Evolutionary conservation across 176 grass and related monocot genomes (phyloP).

Genomic region (Cenchrus americanus): DNA sequence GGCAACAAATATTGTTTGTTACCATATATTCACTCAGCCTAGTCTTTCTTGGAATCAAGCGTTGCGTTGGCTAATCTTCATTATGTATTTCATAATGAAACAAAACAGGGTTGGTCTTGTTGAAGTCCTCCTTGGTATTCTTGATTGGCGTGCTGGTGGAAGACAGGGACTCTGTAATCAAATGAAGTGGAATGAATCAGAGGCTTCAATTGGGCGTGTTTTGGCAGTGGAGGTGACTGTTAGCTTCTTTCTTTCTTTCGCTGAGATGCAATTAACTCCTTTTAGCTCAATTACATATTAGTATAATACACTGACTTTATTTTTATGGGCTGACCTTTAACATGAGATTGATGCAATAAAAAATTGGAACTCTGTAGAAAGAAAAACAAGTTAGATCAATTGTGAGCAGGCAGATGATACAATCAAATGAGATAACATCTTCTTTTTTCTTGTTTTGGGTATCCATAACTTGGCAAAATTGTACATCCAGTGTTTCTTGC

Average conservation of each 20-base stretch:
- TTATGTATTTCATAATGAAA: constrained; percentile 40
- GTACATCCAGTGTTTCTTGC: neutral
- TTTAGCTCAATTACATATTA: constrained; percentile 26
- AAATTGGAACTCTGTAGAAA: neutral
- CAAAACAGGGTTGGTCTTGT: constrained; percentile 86
- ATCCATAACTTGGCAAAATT: neutral
- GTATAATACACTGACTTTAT: constrained; percentile 19
- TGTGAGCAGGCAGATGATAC: constrained; percentile 13
- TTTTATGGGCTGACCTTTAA: constrained; percentile 13
- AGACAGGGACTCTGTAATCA: constrained; percentile 83
- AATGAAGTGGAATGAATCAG: constrained; percentile 99
- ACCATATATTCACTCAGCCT: constrained; percentile 2
- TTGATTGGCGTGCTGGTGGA: constrained; percentile 98
- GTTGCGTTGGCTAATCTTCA: neutral
- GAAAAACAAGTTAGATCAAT: neutral
- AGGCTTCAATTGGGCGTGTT: constrained; percentile 95
- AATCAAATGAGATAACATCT: neutral
- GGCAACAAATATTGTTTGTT: constrained; percentile 15
- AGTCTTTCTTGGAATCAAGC: constrained; percentile 25
- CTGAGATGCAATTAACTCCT: neutral
- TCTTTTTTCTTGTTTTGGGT: constrained; percentile 11
- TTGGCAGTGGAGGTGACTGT: constrained; percentile 88
- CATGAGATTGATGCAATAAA: constrained; percentile 25
- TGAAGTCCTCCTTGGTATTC: constrained; percentile 92
- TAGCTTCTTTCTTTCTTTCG: neutral